Percentiles rank a stretch among this genome's conserved stretches.
Conservation (phyloP, 805 yeast species). For the Pichia gijzeniarum region DNA sequence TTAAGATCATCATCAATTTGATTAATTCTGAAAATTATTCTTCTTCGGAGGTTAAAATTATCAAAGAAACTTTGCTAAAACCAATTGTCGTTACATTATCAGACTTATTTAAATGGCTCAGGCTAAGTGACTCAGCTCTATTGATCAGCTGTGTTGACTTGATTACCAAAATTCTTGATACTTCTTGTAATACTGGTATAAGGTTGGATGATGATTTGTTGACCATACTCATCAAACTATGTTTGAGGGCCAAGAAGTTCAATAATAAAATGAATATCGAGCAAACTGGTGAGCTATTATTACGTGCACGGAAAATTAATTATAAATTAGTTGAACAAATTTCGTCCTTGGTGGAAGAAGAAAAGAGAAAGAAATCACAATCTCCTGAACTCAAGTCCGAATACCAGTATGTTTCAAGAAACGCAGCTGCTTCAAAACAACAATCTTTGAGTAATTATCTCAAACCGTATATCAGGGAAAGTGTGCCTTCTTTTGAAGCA, state of each 20-base stretch:
- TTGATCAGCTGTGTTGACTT: conserved; percentile 66
- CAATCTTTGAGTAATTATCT: conserved; percentile 11
- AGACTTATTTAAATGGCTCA: conserved; percentile 70
- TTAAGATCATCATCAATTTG: conserved; percentile 37
- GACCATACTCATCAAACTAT: conserved; percentile 52
- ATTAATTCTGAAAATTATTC: conserved; percentile 23
- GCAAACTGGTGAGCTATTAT: conserved; percentile 58
- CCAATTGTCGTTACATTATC: conserved; percentile 57
- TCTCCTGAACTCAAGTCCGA: conserved; percentile 7
- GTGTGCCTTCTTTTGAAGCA: conserved; percentile 10
- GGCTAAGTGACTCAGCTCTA: conserved; percentile 73
- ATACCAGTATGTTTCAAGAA: conserved; percentile 11
- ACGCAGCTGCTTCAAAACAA: conserved; percentile 9
- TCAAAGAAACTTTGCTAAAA: conserved; percentile 34
- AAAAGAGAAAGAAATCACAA: conserved; percentile 17
- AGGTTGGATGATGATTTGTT: conserved; percentile 48
- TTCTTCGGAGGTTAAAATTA: conserved; percentile 15
- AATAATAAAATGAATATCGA: conserved; percentile 64
- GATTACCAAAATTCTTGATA: conserved; percentile 57
- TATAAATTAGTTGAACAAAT: conserved; percentile 47
- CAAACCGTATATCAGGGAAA: conserved; percentile 4
- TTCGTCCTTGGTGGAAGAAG: conserved; percentile 35
- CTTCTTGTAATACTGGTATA: conserved; percentile 50
- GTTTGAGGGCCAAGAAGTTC: conserved; percentile 56
- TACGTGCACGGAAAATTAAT: conserved; percentile 54